A percentile compares a stretch with the other conserved stretches of the same genome.
Conservation (phyloP, 331 rosid species). For the Erythrophleum ivorense region DNA sequence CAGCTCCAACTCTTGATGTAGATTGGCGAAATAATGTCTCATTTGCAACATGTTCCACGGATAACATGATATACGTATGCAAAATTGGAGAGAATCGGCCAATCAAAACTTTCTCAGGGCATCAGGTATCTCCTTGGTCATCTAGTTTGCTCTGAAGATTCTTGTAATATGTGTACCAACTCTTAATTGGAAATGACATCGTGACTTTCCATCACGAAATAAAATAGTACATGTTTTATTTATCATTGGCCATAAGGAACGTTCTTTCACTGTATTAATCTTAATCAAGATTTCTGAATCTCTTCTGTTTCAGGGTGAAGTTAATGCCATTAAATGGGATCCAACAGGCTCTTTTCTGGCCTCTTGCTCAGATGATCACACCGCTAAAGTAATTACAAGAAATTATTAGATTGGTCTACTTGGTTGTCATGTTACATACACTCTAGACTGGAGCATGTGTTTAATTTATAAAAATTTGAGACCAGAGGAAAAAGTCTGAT, state of each 20-base stretch:
- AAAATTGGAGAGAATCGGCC: constrained; percentile 81
- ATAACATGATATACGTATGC: constrained; percentile 79
- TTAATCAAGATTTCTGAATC: constrained; percentile 23
- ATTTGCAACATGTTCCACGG: constrained; percentile 86
- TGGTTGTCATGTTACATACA: not conserved
- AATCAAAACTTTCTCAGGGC: constrained; percentile 73
- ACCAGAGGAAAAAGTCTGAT: not conserved
- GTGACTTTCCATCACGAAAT: not conserved
- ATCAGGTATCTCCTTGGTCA: constrained; percentile 60
- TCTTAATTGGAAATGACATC: not conserved
- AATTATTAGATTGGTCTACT: constrained; percentile 16
- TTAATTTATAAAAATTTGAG: not conserved
- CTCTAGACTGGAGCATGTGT: not conserved
- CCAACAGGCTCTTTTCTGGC: constrained; percentile 82
- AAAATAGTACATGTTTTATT: constrained; percentile 7
- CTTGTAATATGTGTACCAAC: not conserved
- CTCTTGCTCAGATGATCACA: constrained; percentile 81
- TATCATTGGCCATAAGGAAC: not conserved
- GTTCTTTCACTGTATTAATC: not conserved
- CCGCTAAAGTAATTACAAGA: constrained; percentile 66
- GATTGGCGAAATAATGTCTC: constrained; percentile 85
- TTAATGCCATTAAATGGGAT: constrained; percentile 90
- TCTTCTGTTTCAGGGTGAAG: constrained; percentile 75
- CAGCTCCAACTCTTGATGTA: constrained; percentile 91
- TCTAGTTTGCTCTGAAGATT: not conserved